A percentile compares a stretch with the other conserved stretches of the same genome.
These are phyloP conservation scores for Aspergillus udagawae DNA, from an alignment of 2,329 filamentous ascomycete species.

Conservation along the genomic window DNA sequence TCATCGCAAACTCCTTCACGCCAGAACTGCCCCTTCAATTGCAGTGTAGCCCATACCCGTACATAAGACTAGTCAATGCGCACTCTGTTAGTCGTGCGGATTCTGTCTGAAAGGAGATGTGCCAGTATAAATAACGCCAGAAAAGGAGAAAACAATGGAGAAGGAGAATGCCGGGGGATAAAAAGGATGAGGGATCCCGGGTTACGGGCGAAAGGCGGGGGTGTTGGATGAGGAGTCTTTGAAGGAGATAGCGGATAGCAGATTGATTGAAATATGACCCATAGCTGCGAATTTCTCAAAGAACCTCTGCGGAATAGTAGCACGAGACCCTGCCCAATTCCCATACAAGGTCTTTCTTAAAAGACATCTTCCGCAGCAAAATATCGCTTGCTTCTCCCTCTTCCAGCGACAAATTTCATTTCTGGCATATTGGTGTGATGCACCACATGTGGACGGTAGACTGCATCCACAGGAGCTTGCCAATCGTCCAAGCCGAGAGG, in stretches of 20 bases:
- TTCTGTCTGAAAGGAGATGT: background rate
- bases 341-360: conserved; percentile 7
- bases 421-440: conserved; percentile 76
- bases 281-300: background rate
- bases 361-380: conserved; percentile 60
- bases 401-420: conserved; percentile 63
- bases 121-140: background rate
- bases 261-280: background rate
- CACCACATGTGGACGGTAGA: conserved; percentile 88
- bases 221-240: background rate
- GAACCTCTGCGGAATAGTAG: background rate
- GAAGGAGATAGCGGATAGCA: background rate
- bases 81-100: background rate
- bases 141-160: background rate
- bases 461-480: conserved; percentile 84
- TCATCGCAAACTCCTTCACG: background rate
- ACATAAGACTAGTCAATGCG: background rate
- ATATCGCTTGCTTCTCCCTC: conserved; percentile 66
- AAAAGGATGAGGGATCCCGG: too few species aligned
- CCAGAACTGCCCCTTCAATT: conserved; percentile 6
- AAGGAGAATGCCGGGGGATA: background rate
- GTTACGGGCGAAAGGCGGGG: too few species aligned
- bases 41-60: background rate
- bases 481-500: conserved; percentile 85
- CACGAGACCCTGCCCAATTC: background rate